Conservation (phyloP, 257 asterid species). For the Scutellaria baicalensis region DNA sequence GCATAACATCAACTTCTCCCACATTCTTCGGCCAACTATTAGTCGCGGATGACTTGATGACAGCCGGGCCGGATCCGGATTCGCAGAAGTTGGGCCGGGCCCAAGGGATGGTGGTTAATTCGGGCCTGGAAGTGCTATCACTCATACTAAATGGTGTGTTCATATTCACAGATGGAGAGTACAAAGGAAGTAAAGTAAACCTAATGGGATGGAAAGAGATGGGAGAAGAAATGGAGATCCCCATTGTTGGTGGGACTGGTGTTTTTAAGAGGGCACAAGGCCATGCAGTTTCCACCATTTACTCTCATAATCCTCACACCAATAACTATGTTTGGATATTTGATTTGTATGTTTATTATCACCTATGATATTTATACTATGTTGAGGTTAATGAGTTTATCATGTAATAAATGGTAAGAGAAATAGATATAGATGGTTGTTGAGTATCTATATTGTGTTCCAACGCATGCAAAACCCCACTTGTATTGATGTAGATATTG, state of each 20-base stretch:
- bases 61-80: background rate
- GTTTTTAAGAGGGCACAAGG: background rate
- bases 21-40: background rate
- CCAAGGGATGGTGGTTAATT: background rate
- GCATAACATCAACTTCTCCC: background rate
- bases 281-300: background rate
- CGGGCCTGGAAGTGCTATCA: background rate
- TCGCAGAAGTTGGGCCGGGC: background rate
- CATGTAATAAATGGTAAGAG: too few relatives aligned
- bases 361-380: too few relatives aligned
- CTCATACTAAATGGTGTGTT: background rate
- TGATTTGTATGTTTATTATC: background rate
- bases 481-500: too few relatives aligned
- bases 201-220: background rate
- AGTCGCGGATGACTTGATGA: background rate
- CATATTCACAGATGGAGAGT: background rate
- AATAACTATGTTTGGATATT: background rate
- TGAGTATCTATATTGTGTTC: too few relatives aligned
- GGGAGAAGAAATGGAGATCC: background rate
- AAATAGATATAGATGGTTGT: too few relatives aligned
- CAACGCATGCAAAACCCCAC: too few relatives aligned
- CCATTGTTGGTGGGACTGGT: conserved; percentile 2
- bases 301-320: background rate
- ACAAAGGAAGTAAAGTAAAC: background rate
- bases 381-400: too few relatives aligned